Base-by-base conservation (phyloP, 1,139 yeast genomes). In the Nakaseomyces kungkrabaensis region DNA sequence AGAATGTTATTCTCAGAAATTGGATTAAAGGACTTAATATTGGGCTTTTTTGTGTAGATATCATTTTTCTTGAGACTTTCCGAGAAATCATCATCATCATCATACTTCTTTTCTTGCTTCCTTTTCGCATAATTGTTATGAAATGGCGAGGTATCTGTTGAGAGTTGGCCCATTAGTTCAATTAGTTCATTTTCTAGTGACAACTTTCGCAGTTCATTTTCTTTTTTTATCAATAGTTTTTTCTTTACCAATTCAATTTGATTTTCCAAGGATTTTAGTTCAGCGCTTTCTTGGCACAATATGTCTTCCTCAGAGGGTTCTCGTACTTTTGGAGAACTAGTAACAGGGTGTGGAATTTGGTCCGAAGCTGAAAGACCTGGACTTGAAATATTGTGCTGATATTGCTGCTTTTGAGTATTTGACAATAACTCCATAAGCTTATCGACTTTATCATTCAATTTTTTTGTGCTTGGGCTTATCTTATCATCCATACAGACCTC, bases 251-350 rank as follows among this genome's bases (percentile, higher is more conserved):
- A 52, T 36, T 59, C 62, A 10, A 65, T 58, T 47, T 61, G 60
- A 24, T 59, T 62, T 46, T 65, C 67, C 43, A 65, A 48, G 36
- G 52, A 53, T 49, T 59, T 59, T 26, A 63, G 54, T 49, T 63
- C 67, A n/a, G 52, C 50, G 24, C 65, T 61, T 45, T 63, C 67
- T 37, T 56, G 59, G 26, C 62, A 51, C 52, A 63, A 49, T 5
- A 63, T 61, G 44, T 62, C 68, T 46, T 59, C 63, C 36, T 65
- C 68, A 1, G 64, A 52, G 22, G 61, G 62, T n/a, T 45, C 33
- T 41, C 31, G 46, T 26, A 37, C 37, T 13, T 29, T 45, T 7
- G 37, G 48, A 6, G 37, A 29, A 11, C 44, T 36, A 5, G 36
- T 36, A 7, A 34, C 9, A 26, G 46, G 33, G 6, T 7, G 10